Base-by-base conservation (phyloP, 345 rosid genomes). In the Aquilaria sinensis region DNA sequence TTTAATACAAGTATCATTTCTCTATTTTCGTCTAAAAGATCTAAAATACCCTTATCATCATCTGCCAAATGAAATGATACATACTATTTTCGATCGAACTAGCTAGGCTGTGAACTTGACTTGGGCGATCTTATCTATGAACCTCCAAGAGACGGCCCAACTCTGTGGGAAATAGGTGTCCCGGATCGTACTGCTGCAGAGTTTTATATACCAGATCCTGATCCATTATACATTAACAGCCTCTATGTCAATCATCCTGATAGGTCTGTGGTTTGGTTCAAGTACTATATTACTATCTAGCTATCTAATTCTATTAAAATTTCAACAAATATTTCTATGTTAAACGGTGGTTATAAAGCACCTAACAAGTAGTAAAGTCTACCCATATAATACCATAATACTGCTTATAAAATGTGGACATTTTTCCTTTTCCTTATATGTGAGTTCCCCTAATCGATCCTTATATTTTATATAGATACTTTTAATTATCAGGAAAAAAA, bases 121-220 rank as follows among this genome's bases (percentile, higher is more conserved):
- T 10, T 81, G 72, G 85, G 89, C 32, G 67, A 77, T 57, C 65
- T 86, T 10, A 74, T 80, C 0, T 84, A 72, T 65, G 77, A 84
- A 37, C 96, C 97, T 31, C 88, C 81, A 7, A 77, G 96, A 70
- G 72, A 83, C 31, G 97, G 98, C 2, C 94, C 97, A 1, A 93
- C 97, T 0, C 16, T 90, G 68, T 93, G 97, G 98, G 98, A 93
- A 70, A 90, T 93, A 15, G 98, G 97, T 11, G 54, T 77, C 48
- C 96, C 97, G 5, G 84, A 88, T 65, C 82, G 95, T 23, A 74
- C 96, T 14, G 95, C 95, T 0, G 81, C 83, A 10, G 89, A 86
- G 57, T 93, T 86, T 70, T 88, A 75, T 31, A 54, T 90, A 43
- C 97, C 96, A 4, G 94, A 90, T 62, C 92, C 96, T 11, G 68